A percentile compares a stretch with the other conserved stretches of the same genome.
phyloP scores from a whole-genome alignment of 2,329 filamentous ascomycete species.

The Curvularia sp. region DNA sequence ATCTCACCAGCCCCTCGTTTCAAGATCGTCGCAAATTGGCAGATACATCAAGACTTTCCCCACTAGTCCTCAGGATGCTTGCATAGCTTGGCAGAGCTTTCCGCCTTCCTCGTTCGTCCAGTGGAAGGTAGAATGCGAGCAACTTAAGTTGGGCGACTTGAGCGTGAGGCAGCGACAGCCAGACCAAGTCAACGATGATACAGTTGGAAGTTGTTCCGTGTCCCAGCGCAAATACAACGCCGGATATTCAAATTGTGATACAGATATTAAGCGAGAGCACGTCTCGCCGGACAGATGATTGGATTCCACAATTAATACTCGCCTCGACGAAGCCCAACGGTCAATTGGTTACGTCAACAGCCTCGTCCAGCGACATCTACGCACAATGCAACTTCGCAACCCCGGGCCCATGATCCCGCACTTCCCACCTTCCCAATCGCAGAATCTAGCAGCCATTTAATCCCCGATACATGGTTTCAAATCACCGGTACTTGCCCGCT shows the following conservation, averaged over 20 bases:
- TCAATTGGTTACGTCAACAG: not conserved
- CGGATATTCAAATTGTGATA: not conserved
- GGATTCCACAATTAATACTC: not conserved
- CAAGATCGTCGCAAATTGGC: not conserved
- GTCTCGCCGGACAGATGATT: not conserved
- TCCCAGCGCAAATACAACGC: not conserved
- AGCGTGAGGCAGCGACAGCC: not conserved
- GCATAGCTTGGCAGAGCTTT: not conserved
- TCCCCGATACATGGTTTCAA: not conserved
- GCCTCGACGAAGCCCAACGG: not conserved
- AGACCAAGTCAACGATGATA: not conserved
- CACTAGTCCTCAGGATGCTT: not conserved
- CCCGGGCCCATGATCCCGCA: not conserved
- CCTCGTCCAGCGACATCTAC: not conserved
- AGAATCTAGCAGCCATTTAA: not conserved
- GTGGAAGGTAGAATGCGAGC: not conserved
- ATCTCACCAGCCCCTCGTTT: not conserved
- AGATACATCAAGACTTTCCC: not conserved
- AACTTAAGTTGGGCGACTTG: not conserved
- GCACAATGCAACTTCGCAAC: not conserved
- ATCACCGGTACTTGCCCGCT: not conserved
- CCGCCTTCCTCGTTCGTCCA: not conserved
- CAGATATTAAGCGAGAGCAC: not conserved
- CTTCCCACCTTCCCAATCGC: not conserved
- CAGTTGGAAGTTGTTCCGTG: not conserved